phyloP scores from a whole-genome alignment of 2,329 filamentous ascomycete genomes.

The Coniochaeta sp. region DNA sequence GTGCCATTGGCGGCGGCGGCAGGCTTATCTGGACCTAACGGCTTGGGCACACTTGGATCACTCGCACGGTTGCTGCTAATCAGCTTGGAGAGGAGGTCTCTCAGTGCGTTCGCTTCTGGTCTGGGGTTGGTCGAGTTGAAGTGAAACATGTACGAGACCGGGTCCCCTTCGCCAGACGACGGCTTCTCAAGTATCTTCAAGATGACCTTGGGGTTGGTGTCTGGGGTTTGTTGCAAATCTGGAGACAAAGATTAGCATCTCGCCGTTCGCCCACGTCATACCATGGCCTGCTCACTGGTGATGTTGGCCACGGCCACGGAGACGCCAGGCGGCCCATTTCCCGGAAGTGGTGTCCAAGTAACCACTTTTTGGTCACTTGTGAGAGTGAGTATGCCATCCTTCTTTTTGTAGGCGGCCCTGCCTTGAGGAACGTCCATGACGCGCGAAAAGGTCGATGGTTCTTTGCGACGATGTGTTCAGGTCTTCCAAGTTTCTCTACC shows the following conservation, averaged over 20 bases:
- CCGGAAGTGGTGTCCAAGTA: slow-evolving; percentile 70
- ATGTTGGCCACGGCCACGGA: slow-evolving; percentile 69
- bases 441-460: too few species aligned
- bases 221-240: slow-evolving; percentile 95
- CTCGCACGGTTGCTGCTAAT: slow-evolving; percentile 61
- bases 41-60: slow-evolving; percentile 44
- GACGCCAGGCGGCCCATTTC: slow-evolving; percentile 56
- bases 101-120: slow-evolving; percentile 77
- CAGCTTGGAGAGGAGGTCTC: slow-evolving; percentile 71
- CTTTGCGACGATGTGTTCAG: too few species aligned
- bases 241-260: not conserved
- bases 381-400: slow-evolving; percentile 77
- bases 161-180: slow-evolving; percentile 42
- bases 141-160: slow-evolving; percentile 74
- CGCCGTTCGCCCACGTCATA: not conserved
- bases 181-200: slow-evolving; percentile 81
- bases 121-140: slow-evolving; percentile 80
- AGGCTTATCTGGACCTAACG: slow-evolving; percentile 23
- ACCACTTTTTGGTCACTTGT: slow-evolving; percentile 66
- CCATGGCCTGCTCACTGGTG: slow-evolving; percentile 55
- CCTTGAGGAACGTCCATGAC: slow-evolving; percentile 42
- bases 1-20: slow-evolving; percentile 18
- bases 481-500: not conserved
- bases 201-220: slow-evolving; percentile 82
- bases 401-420: slow-evolving; percentile 77